Base-by-base conservation (phyloP, 2,329 filamentous ascomycete genomes). In the Colletotrichum sp. region DNA sequence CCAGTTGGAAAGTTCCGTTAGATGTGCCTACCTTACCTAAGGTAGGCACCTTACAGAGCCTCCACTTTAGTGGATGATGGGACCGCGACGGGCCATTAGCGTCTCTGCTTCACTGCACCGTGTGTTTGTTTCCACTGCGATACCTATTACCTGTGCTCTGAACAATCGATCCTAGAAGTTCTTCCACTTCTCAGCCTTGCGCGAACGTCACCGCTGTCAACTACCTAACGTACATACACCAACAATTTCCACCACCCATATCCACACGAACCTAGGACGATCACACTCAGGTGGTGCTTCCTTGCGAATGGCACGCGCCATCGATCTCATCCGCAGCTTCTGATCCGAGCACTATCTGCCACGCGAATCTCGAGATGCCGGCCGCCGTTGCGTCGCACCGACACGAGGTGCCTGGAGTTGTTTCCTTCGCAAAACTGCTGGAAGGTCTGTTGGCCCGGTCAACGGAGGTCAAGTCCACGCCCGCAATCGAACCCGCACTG, bases 401-500 rank as follows among this genome's bases (percentile, higher is more conserved):
- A 79, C 86, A 89, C 74, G 88, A 89, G 78, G 85, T 92, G 63
- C 83, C 87, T 68, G 88, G 89, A 67, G 91, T 93, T 69, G 86
- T 86, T 57, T 84, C 87, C 30, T 92, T 93, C 79, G 86, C 85
- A 44, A 80, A 82, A 30, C 86, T 93, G 28, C 86, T 95, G 36
- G 85, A 88, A 55, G 84, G 89, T 52, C 88, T 95, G 39, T 86
- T 96, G 55, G 82, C 85, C 49, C 90, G 89, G 82, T 93, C 93
- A 74, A 89, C 89, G 69, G 81, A 86, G 52, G 84, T 90, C 77
- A 95, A 95, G 83, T 86, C 89, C 36, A 87, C 89, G 44, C 84
- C 88, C 24, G 87, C 89, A 24, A 91, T 96, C 79, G 95, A 98
- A 80, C 94, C 95, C 15, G 92, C 93, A 5, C 89, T 98, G 78